These are phyloP conservation scores for Eucalyptus marginata DNA, from an alignment of 345 rosid species.

Conservation along the genomic window DNA sequence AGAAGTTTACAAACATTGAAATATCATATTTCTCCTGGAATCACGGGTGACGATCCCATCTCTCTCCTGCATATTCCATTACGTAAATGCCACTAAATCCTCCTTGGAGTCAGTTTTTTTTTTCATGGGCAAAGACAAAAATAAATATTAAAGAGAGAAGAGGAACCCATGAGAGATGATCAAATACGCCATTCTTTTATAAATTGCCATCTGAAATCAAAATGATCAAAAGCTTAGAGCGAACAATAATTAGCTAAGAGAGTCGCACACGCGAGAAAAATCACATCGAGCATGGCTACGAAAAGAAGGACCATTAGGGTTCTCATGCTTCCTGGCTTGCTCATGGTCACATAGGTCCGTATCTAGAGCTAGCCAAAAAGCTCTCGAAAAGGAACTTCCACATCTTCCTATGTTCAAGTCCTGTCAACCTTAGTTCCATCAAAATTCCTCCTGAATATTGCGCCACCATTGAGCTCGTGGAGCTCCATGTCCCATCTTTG, in stretches of 20 bases:
- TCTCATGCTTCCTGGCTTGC: conserved; percentile 37
- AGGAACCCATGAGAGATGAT: background rate
- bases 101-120: no score
- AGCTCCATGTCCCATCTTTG: conserved; percentile 12
- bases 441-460: background rate
- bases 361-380: conserved; percentile 20
- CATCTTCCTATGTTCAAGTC: conserved; percentile 18
- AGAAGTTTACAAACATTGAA: no score
- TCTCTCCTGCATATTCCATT: no score
- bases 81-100: no score
- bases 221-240: background rate
- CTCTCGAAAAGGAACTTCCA: conserved; percentile 7
- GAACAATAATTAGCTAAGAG: background rate
- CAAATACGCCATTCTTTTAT: background rate
- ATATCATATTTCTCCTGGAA: no score
- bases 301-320: background rate
- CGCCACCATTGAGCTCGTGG: conserved; percentile 7
- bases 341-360: conserved; percentile 32
- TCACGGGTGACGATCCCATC: no score
- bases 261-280: background rate
- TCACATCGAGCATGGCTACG: background rate
- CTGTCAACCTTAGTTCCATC: conserved; percentile 1
- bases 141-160: background rate
- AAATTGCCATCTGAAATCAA: background rate
- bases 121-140: no score